Conservation (phyloP, 1,284 basidiomycete genomes). For the Caloboletus firmus region DNA sequence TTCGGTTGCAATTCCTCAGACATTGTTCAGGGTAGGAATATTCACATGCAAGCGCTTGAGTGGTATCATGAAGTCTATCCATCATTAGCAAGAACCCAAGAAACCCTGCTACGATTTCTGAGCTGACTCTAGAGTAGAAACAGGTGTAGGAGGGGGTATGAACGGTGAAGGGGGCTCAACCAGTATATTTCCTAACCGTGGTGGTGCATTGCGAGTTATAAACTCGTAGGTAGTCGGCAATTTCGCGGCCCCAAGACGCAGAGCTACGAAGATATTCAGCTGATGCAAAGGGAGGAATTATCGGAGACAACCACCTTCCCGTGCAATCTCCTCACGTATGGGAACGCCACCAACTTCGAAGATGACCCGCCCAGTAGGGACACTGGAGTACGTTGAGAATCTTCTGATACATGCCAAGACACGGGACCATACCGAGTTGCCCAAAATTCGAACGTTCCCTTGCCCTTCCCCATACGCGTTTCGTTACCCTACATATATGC, state of each 20-base stretch:
- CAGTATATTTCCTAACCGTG: conserved; percentile 76
- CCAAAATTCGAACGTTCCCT: conserved; percentile 98
- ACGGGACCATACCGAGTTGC: conserved; percentile 72
- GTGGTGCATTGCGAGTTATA: conserved; percentile 68
- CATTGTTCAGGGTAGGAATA: neutral
- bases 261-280: conserved; percentile 50
- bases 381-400: conserved; percentile 46
- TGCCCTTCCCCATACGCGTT: conserved; percentile 99
- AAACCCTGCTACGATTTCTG: conserved; percentile 6
- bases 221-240: conserved; percentile 91
- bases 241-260: conserved; percentile 88
- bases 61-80: conserved; percentile 3
- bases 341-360: conserved; percentile 93
- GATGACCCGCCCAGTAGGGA: conserved; percentile 88
- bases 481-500: conserved; percentile 79
- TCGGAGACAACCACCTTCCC: conserved; percentile 62
- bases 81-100: neutral
- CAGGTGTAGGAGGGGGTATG: conserved; percentile 15
- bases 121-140: conserved; percentile 14
- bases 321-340: conserved; percentile 90
- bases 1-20: neutral
- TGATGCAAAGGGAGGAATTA: neutral
- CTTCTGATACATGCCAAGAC: neutral
- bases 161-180: conserved; percentile 40
- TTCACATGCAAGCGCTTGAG: neutral